Evolutionary conservation across 805 yeast species (phyloP).

Genomic region (Lachancea meyersii): DNA sequence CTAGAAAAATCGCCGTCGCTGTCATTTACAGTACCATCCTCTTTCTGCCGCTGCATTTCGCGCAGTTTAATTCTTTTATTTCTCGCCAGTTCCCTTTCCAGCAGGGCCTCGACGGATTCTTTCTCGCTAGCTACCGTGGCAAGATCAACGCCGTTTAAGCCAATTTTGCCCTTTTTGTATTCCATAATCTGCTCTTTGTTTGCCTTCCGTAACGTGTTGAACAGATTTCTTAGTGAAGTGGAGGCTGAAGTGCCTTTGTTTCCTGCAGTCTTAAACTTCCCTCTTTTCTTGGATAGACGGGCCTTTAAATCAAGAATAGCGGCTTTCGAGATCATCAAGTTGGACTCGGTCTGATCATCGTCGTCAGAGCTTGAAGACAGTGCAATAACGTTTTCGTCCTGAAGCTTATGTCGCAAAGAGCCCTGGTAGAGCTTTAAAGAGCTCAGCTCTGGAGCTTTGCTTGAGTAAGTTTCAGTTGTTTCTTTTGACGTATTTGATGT

Average conservation of each 20-base stretch:
- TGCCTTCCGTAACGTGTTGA: slow-evolving; percentile 37
- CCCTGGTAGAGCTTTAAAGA: slow-evolving; percentile 1
- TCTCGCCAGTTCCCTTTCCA: slow-evolving; percentile 48
- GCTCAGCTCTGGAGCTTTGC: background rate
- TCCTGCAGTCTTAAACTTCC: background rate
- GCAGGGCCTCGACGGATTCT: slow-evolving; percentile 27
- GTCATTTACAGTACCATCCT: slow-evolving; percentile 1
- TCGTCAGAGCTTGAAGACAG: slow-evolving; percentile 17
- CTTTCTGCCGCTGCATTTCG: slow-evolving; percentile 31
- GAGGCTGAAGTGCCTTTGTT: slow-evolving; percentile 9
- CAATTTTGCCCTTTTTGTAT: slow-evolving; percentile 42
- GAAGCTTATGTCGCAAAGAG: background rate
- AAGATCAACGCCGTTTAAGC: slow-evolving; percentile 40
- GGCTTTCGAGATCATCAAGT: slow-evolving; percentile 30
- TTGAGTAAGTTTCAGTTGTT: background rate
- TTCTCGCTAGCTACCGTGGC: slow-evolving; percentile 36
- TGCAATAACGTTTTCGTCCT: slow-evolving; percentile 8
- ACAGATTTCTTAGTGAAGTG: slow-evolving; percentile 29
- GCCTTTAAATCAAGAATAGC: slow-evolving; percentile 33
- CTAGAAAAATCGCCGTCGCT: slow-evolving; percentile 2
- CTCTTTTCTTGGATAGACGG: slow-evolving; percentile 27
- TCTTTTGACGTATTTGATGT: background rate
- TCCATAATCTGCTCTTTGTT: slow-evolving; percentile 45
- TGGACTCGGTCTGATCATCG: slow-evolving; percentile 14
- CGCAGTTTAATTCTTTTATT: slow-evolving; percentile 40